phyloP scores from a whole-genome alignment of 257 asterid genomes.

The Mentha longifolia region DNA sequence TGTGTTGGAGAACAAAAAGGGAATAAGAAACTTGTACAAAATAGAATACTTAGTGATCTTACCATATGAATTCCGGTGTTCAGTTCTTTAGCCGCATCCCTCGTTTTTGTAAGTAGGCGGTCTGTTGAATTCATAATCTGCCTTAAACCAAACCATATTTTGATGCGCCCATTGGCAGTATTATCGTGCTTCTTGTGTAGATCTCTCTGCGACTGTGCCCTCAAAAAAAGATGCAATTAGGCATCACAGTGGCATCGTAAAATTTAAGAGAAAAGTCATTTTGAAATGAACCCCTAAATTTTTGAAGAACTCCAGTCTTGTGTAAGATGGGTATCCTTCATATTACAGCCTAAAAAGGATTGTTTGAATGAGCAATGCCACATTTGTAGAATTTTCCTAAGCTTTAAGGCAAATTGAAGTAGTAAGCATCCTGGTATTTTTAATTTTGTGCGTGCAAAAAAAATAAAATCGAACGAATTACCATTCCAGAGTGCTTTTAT shows the following conservation, averaged over 20 bases:
- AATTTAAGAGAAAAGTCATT: not conserved
- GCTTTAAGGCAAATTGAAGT: not conserved
- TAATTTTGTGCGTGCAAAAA: not conserved
- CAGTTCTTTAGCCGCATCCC: constrained; percentile 73
- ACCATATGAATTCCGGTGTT: constrained; percentile 87
- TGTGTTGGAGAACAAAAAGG: not conserved
- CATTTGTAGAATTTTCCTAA: not conserved
- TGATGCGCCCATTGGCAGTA: constrained; percentile 74
- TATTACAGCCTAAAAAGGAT: not conserved
- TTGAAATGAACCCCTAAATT: not conserved
- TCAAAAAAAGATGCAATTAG: constrained; percentile 18
- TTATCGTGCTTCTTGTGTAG: constrained; percentile 63
- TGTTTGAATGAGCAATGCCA: not conserved
- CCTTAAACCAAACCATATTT: constrained; percentile 81
- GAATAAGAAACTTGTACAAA: not conserved
- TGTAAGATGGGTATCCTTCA: not conserved
- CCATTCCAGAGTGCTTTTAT: too few species aligned
- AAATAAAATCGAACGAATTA: too few species aligned
- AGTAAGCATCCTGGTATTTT: not conserved
- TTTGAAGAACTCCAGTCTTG: not conserved
- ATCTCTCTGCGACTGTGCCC: constrained; percentile 65
- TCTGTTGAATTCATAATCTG: constrained; percentile 83
- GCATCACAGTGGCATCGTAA: not conserved
- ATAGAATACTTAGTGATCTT: constrained; percentile 14
- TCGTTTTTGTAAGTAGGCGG: constrained; percentile 59